Evolutionary conservation across 1,284 basidiomycete genomes (phyloP), one percentile per base, ranked within the genome.

Genomic region (Sutorius eximius): DNA sequence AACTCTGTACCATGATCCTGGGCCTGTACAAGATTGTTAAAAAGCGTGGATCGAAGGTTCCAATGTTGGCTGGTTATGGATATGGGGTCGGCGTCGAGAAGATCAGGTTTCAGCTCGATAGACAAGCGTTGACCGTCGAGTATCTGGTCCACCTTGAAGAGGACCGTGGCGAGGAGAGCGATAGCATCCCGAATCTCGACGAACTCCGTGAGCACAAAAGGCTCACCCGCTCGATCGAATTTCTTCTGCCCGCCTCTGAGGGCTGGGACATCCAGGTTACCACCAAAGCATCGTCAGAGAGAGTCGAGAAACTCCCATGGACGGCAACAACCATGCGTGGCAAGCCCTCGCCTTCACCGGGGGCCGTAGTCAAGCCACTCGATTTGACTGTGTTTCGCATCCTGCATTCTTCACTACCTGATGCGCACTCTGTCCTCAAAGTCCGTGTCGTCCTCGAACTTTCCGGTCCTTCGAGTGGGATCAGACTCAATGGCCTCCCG

Each of bases 211-310:
- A 91, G 62, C 78, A 84, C 53, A 76, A 81, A 52, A 78, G 87
- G 42, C 75, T 92, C 16, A 86, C 86, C 13, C 79, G 92, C 30
- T 82, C 87, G 0, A 76, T 97, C 45, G 93, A 97, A 72, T 89
- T 91, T 62, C 75, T 85, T 5, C 72, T 99, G 18, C 89, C 93
- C 3, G 80, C 85, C 1, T 73, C 78, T 5, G 86, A 94, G 61
- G 93, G 93, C 9, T 99, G 96, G 96, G 94, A 98, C 65, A 84
- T 96, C 0, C 91, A 89, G 61, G 76, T 83, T 53, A 82, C 81
- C 48, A 86, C 83, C 54, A 88, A 77, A 65, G 89, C 81, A 27
- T 89, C 83, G 1, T 85, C 85, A 5, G 83, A 89, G 49, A 79
- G 82, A 55, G 85, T 89, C 13, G 83, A 91, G 60, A 79, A 80